phyloP scores from a whole-genome alignment of 768 basidiomycete species.

The Leccinum fibrillosum region DNA sequence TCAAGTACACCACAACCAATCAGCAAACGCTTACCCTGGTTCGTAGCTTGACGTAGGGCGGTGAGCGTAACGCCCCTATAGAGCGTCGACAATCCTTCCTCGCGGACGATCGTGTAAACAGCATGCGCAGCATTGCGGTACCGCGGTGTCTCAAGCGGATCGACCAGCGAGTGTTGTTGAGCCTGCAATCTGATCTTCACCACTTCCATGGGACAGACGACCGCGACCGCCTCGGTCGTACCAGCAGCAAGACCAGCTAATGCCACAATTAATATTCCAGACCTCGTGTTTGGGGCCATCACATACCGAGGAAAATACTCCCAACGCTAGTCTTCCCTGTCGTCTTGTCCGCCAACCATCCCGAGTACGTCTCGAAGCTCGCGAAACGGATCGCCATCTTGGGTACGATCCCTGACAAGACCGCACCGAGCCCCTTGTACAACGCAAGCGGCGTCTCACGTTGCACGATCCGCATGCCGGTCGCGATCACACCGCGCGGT shows the following conservation, averaged over 20 bases:
- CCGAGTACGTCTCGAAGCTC: constrained; percentile 94
- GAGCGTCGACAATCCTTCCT: constrained; percentile 81
- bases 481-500: constrained; percentile 88
- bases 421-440: constrained; percentile 98
- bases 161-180: constrained; percentile 94
- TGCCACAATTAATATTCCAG: background rate
- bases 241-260: constrained; percentile 93
- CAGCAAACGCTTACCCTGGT: constrained; percentile 64
- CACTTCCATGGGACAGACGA: constrained; percentile 99
- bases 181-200: constrained; percentile 98
- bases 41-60: constrained; percentile 93
- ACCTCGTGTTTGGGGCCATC: background rate
- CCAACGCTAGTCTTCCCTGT: constrained; percentile 81
- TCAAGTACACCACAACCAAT: constrained; percentile 5
- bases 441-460: constrained; percentile 93
- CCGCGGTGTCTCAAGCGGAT: constrained; percentile 88
- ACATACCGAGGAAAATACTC: constrained; percentile 82
- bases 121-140: constrained; percentile 98
- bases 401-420: constrained; percentile 93
- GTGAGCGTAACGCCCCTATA: constrained; percentile 95
- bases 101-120: constrained; percentile 88
- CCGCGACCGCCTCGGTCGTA: constrained; percentile 89
- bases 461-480: constrained; percentile 80
- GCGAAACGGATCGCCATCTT: constrained; percentile 99
- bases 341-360: constrained; percentile 65